Conservation (phyloP, 1,139 yeast species). For the Hemisphaericaspora xylofermentans region DNA sequence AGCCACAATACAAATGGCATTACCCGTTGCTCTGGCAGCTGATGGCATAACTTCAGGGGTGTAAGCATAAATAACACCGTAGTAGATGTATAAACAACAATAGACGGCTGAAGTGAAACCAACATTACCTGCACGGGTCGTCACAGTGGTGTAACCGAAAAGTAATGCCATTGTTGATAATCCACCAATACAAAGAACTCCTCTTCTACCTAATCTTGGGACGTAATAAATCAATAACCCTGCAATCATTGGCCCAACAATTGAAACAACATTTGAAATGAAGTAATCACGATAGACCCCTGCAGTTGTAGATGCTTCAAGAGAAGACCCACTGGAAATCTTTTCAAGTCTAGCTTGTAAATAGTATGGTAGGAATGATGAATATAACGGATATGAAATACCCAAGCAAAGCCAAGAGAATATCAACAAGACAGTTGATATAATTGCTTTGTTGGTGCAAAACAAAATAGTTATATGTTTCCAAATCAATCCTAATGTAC, state of each 20-base stretch:
- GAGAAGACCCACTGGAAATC: constrained; percentile 15
- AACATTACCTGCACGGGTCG: constrained; percentile 27
- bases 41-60: constrained; percentile 38
- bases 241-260: constrained; percentile 35
- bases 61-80: constrained; percentile 33
- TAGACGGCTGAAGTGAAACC: constrained; percentile 32
- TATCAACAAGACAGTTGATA: constrained; percentile 31
- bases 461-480: constrained; percentile 30
- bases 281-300: constrained; percentile 35
- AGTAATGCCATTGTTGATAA: constrained; percentile 32
- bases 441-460: constrained; percentile 23
- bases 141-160: constrained; percentile 34
- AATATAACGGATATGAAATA: constrained; percentile 39
- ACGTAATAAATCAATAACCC: constrained; percentile 25
- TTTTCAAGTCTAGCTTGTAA: constrained; percentile 41
- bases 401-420: constrained; percentile 39
- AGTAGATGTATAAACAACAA: constrained; percentile 31
- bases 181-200: constrained; percentile 35
- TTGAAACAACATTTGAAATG: constrained; percentile 27
- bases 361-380: constrained; percentile 38
- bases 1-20: constrained; percentile 29
- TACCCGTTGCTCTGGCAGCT: constrained; percentile 36
- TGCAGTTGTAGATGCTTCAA: constrained; percentile 19
- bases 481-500: constrained; percentile 19
- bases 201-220: constrained; percentile 33